Evolutionary conservation across 345 rosid species (phyloP).

Genomic region (Populus pruinosa): DNA sequence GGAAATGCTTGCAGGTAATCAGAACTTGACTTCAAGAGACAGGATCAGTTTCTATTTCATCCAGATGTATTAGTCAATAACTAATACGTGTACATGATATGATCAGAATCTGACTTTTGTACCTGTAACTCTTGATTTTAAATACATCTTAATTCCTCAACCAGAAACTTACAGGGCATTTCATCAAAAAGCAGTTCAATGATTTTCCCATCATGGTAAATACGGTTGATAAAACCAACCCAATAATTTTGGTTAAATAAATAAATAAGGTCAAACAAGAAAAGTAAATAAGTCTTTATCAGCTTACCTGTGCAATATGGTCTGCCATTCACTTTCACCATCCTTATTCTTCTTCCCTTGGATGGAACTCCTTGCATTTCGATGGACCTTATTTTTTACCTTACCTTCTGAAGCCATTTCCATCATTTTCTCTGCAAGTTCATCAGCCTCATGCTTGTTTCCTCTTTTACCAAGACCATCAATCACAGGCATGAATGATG

Average conservation of each 20-base stretch:
- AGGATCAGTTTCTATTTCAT: too few relatives aligned
- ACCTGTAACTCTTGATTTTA: too few relatives aligned
- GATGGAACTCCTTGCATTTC: conserved; percentile 22
- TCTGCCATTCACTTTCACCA: conserved; percentile 57
- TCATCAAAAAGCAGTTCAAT: background rate
- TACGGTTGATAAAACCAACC: background rate
- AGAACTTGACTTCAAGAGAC: too few relatives aligned
- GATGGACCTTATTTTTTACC: conserved; percentile 38
- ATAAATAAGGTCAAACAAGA: background rate
- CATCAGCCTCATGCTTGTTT: conserved; percentile 66
- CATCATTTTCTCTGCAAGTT: conserved; percentile 81
- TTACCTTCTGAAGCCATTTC: conserved; percentile 62
- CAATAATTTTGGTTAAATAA: conserved; percentile 8
- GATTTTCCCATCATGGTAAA: background rate
- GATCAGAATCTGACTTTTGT: too few relatives aligned
- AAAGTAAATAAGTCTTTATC: background rate
- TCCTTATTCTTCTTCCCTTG: conserved; percentile 35
- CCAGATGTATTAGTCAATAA: too few relatives aligned
- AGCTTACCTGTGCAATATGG: conserved; percentile 64
- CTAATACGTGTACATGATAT: too few relatives aligned
- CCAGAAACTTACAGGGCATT: background rate
- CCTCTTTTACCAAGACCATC: conserved; percentile 69
- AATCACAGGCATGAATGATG: conserved; percentile 84
- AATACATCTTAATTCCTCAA: background rate
- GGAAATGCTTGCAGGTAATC: background rate